Base-by-base conservation (phyloP, 2,329 filamentous ascomycete species). In the Aspergillus versicolor region DNA sequence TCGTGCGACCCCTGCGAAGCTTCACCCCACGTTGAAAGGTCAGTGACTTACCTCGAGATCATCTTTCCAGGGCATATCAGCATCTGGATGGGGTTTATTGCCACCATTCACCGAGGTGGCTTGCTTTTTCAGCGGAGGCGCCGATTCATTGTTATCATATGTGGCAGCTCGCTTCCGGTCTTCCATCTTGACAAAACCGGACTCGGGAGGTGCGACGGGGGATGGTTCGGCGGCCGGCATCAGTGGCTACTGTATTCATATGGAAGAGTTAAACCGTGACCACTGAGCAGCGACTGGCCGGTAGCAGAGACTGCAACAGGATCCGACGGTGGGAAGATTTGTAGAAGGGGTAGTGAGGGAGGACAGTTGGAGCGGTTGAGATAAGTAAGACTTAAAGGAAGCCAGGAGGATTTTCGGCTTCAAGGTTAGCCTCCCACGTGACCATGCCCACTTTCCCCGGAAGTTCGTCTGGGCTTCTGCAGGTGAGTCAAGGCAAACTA, bases 131-230 rank as follows among this genome's bases (percentile, higher is more conserved):
- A 87, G 89, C 21, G 93, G 92, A 65, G 93, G 93, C 64, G 89
- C 90, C 71, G 90, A 81, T 67, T 97, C 91, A 75, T 94, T 90
- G 70, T 85, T 81, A 73, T 88, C 89, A 77, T 85, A 84, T 67
- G 89, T 84, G 73, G 92, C 90, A 73, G 92, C 89, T 85, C 94
- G 88, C 85, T 99, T 99, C 85, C 94, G 91, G 82, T 97, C 94
- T 84, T 99, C 94, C 93, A 97, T 99, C 85, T 94, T 96, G 67
- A 87, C 82, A 79, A 90, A 83, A 84, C 87, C 87, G 76, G 83
- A 77, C 81, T 91, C 88, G 82, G 89, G 86, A 84, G 87, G 85
- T 82, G 88, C 83, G 77, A 88, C 82, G 78, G 86, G 84, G 75
- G 83, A 82, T 67, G 85, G 84, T 79, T 90, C 88, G 80, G 90